Evolutionary conservation across 352 stramenopile genomes (phyloP).

Genomic region (Globisporangium paddicum): DNA sequence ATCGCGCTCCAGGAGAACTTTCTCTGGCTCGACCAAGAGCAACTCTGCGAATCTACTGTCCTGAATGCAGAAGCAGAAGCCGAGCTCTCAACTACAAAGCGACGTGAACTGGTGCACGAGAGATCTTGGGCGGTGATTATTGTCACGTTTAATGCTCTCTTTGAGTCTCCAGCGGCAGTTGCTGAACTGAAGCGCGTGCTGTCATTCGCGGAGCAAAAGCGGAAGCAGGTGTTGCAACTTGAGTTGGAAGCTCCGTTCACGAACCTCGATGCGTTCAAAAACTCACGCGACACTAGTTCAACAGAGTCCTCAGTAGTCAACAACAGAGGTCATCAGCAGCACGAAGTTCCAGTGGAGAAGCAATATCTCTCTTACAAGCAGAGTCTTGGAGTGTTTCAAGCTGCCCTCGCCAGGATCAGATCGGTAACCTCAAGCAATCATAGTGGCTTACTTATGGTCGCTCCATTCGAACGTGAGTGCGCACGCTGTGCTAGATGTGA

Average conservation of each 20-base stretch:
- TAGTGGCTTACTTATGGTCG: neutral
- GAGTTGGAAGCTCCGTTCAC: slow-evolving; percentile 20
- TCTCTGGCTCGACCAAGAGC: slow-evolving; percentile 22
- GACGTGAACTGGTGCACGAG: slow-evolving; percentile 1
- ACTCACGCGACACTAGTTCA: neutral
- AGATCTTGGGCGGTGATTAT: slow-evolving; percentile 25
- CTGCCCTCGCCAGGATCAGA: neutral
- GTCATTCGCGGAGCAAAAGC: neutral
- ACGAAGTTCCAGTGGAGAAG: slow-evolving; percentile 12
- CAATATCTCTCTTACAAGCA: slow-evolving; percentile 20
- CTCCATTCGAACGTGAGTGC: neutral
- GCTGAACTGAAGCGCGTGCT: slow-evolving; percentile 20
- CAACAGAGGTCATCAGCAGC: neutral
- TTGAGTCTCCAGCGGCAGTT: slow-evolving; percentile 19
- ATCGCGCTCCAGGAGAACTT: slow-evolving; percentile 24
- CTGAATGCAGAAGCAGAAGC: neutral
- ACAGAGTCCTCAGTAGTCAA: neutral
- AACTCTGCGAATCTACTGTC: neutral
- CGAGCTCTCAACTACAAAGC: neutral
- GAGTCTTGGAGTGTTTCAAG: slow-evolving; percentile 12
- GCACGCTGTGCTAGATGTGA: neutral
- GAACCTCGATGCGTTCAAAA: slow-evolving; percentile 23
- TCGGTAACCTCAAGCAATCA: neutral
- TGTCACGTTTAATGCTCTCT: slow-evolving; percentile 28
- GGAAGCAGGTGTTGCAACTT: slow-evolving; percentile 24